These are phyloP conservation scores for Tolypocladium paradoxum DNA, from an alignment of 2,329 filamentous ascomycete genomes.

Conservation along the genomic window DNA sequence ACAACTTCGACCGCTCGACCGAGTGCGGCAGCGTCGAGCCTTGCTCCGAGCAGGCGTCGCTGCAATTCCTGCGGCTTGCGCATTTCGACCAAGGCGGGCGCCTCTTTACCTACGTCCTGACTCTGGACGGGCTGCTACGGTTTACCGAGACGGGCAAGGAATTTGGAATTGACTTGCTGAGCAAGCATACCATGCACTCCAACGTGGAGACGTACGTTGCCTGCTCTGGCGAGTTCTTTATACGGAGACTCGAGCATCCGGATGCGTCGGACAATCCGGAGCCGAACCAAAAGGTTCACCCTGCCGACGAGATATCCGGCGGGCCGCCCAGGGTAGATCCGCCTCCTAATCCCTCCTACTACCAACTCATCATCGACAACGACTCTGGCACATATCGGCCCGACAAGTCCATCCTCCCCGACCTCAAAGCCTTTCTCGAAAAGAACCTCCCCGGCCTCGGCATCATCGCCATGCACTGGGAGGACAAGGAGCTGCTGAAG, in stretches of 20 bases:
- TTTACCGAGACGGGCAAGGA: conserved; percentile 96
- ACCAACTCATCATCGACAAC: conserved; percentile 89
- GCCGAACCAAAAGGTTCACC: conserved; percentile 38
- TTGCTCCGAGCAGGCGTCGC: conserved; percentile 58
- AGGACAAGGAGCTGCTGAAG: conserved; percentile 59
- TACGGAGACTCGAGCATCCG: conserved; percentile 53
- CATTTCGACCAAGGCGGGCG: conserved; percentile 80
- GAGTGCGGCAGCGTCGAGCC: conserved; percentile 57
- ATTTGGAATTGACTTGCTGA: conserved; percentile 85
- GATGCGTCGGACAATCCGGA: conserved; percentile 31
- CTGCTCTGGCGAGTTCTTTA: conserved; percentile 86
- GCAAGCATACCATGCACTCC: conserved; percentile 95
- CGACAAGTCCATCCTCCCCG: conserved; percentile 62
- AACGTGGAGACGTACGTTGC: conserved; percentile 87
- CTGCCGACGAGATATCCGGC: conserved; percentile 33
- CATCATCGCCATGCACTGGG: conserved; percentile 66
- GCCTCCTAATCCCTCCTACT: conserved; percentile 42
- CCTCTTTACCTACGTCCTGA: conserved; percentile 86
- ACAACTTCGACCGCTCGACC: conserved; percentile 75
- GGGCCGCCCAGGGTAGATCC: conserved; percentile 33
- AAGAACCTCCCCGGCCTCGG: conserved; percentile 68
- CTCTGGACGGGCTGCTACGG: conserved; percentile 72
- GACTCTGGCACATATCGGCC: conserved; percentile 90
- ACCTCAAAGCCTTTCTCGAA: conserved; percentile 59
- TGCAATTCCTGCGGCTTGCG: conserved; percentile 74